Conservation (phyloP, 495 filamentous ascomycete genomes). For the Aspergillus olivimuriae region DNA sequence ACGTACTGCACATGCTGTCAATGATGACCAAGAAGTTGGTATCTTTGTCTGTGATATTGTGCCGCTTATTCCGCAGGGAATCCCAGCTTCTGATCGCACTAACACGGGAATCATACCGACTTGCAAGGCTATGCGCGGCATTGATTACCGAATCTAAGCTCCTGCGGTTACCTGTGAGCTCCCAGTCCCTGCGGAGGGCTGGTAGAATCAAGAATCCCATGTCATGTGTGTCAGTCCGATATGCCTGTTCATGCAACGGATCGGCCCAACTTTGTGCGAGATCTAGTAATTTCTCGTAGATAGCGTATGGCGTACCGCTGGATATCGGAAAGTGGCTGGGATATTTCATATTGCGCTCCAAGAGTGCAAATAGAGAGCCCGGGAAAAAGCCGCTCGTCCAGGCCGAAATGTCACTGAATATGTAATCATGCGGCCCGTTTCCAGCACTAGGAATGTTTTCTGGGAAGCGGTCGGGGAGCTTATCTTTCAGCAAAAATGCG, state of each 20-base stretch:
- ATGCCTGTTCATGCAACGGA: conserved; percentile 7
- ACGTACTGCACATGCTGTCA: conserved; percentile 32
- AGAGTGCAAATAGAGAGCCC: conserved; percentile 2
- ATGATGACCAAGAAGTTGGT: conserved; percentile 35
- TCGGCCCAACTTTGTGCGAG: conserved; percentile 1
- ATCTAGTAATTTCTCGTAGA: neutral
- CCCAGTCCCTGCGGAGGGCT: conserved; percentile 15
- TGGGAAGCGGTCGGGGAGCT: conserved; percentile 2
- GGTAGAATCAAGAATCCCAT: conserved; percentile 34
- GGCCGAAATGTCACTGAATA: neutral
- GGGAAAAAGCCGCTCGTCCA: conserved; percentile 16
- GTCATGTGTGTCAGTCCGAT: conserved; percentile 33
- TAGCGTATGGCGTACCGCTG: neutral
- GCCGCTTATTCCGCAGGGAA: conserved; percentile 1
- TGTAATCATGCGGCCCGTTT: neutral
- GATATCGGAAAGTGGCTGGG: neutral
- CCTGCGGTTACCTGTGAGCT: conserved; percentile 22
- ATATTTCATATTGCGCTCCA: conserved; percentile 7
- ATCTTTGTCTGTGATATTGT: conserved; percentile 9
- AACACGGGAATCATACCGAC: conserved; percentile 24
- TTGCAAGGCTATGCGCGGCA: conserved; percentile 29
- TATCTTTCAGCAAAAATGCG: neutral
- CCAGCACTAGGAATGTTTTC: neutral
- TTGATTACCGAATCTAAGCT: conserved; percentile 22
- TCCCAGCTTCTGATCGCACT: conserved; percentile 39